Evolutionary conservation across 306 rosid genomes (phyloP).

Genomic region (Cicer cuneatum): DNA sequence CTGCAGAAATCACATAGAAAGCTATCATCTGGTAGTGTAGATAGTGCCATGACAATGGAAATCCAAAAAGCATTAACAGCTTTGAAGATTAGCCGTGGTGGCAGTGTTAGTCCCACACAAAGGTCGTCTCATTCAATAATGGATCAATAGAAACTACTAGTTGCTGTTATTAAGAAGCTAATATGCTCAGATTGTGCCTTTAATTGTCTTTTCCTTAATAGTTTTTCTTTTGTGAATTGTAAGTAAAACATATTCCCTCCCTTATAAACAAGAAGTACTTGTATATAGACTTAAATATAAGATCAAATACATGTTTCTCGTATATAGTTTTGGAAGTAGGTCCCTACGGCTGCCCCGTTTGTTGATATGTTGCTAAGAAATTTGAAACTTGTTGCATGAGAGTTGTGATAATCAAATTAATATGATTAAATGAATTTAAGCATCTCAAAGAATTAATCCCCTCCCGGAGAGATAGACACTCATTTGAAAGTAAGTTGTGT

Average conservation of each 20-base stretch:
- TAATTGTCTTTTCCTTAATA: not conserved
- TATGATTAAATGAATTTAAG: too few relatives aligned
- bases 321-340: too few relatives aligned
- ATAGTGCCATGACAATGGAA: conserved; percentile 94
- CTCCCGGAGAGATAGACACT: too few relatives aligned
- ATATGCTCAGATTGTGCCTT: not conserved
- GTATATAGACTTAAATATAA: too few relatives aligned
- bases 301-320: too few relatives aligned
- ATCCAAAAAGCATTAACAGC: conserved; percentile 78
- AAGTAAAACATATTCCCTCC: not conserved
- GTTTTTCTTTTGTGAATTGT: not conserved
- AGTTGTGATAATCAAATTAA: too few relatives aligned
- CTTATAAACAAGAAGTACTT: too few relatives aligned
- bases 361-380: too few relatives aligned
- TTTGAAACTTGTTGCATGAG: too few relatives aligned
- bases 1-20: conserved; percentile 87
- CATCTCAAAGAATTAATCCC: too few relatives aligned
- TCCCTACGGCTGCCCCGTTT: too few relatives aligned
- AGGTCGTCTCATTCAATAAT: conserved; percentile 55
- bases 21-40: conserved; percentile 91
- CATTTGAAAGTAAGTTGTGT: too few relatives aligned
- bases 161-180: not conserved
- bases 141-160: conserved; percentile 44
- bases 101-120: conserved; percentile 73
- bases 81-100: conserved; percentile 68